Percentiles rank a stretch among this genome's conserved stretches.
Conservation (phyloP, 208 protist species). For the Trichomonas tenax region DNA sequence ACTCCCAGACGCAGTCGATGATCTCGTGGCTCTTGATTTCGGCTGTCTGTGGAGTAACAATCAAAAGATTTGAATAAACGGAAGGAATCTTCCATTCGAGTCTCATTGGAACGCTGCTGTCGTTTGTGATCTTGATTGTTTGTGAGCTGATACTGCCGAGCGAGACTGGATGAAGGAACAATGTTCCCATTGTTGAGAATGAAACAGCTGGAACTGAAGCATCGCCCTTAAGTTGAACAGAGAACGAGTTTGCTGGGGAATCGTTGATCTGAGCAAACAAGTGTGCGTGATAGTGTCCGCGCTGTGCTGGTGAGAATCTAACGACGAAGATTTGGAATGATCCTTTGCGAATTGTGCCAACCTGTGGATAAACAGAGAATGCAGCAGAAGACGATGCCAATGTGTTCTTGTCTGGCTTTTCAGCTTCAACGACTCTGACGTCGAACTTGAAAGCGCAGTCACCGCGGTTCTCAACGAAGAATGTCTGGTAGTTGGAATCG, state of each 20-base stretch:
- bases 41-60: neutral
- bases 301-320: neutral
- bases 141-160: neutral
- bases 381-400: neutral
- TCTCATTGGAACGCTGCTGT: neutral
- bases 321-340: constrained; percentile 11
- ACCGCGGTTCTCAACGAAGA: neutral
- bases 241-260: neutral
- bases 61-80: neutral
- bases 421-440: neutral
- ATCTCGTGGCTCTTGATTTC: neutral
- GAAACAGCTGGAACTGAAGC: neutral
- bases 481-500: neutral
- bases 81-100: constrained; percentile 4
- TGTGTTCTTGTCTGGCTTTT: neutral
- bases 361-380: neutral
- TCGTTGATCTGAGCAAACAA: neutral
- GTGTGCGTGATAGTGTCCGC: neutral
- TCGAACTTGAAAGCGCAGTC: constrained; percentile 5
- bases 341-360: neutral
- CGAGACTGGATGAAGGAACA: neutral
- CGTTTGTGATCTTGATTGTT: neutral
- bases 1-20: neutral
- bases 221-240: neutral
- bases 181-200: neutral